Conservation (phyloP, 352 stramenopile species). For the Aphanomyces euteiches region DNA sequence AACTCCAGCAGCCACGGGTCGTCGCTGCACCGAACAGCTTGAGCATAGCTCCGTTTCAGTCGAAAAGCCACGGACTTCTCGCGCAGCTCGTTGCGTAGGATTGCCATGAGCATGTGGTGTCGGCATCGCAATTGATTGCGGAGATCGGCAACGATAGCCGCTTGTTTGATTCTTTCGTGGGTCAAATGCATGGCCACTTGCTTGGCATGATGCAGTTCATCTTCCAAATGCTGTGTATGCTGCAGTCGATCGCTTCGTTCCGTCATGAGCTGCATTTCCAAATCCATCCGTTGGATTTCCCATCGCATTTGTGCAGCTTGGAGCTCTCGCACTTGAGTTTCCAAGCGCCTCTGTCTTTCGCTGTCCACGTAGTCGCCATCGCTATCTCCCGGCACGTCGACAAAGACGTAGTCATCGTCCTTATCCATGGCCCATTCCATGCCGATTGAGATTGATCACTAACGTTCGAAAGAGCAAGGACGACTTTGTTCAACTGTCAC, state of each 20-base stretch:
- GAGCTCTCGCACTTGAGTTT: constrained; percentile 2
- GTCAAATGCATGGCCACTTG: background rate
- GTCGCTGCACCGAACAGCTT: background rate
- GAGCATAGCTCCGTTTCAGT: background rate
- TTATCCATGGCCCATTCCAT: background rate
- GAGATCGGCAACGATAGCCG: background rate
- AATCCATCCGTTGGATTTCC: constrained; percentile 17
- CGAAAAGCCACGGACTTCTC: constrained; percentile 11
- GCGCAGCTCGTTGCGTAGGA: constrained; percentile 3
- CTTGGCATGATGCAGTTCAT: constrained; percentile 8
- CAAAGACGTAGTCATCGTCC: background rate
- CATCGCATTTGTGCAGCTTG: constrained; percentile 17
- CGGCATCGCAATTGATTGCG: background rate
- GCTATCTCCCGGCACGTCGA: background rate
- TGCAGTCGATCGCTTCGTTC: constrained; percentile 2
- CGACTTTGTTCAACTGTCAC: too few species aligned
- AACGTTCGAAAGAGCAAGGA: too few species aligned
- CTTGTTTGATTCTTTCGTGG: background rate
- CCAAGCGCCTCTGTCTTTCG: background rate
- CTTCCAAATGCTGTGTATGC: background rate
- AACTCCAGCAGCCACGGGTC: background rate
- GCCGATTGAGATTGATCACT: too few species aligned
- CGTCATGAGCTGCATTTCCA: constrained; percentile 23
- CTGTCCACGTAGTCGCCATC: background rate
- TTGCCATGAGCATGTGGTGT: constrained; percentile 3